phyloP scores from a whole-genome alignment of 2,329 filamentous ascomycete genomes.

The Pseudogymnoascus sp. region DNA sequence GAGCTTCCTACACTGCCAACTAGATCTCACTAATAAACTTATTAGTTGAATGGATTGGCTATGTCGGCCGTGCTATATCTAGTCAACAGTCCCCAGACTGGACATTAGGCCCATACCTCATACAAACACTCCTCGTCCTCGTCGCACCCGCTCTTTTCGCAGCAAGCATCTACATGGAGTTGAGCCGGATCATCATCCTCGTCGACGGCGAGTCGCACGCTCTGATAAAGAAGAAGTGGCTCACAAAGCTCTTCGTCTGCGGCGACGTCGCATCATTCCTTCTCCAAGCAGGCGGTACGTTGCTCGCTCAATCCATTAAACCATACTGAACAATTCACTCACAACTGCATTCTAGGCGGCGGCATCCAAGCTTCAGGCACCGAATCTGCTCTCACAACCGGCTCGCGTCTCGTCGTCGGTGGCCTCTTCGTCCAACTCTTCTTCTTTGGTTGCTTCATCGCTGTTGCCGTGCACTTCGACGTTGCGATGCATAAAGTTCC shows the following conservation, averaged over 20 bases:
- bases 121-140: slow-evolving; percentile 31
- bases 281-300: slow-evolving; percentile 32
- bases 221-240: slow-evolving; percentile 33
- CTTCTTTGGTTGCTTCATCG: slow-evolving; percentile 43
- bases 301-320: background rate
- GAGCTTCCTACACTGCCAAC: background rate
- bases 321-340: background rate
- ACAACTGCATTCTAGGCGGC: slow-evolving; percentile 11
- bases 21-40: background rate
- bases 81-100: slow-evolving; percentile 19
- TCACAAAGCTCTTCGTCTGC: slow-evolving; percentile 40
- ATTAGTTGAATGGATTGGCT: slow-evolving; percentile 34
- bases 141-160: slow-evolving; percentile 34
- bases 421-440: slow-evolving; percentile 43
- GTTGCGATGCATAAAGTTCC: slow-evolving; percentile 28
- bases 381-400: slow-evolving; percentile 21
- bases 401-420: slow-evolving; percentile 37
- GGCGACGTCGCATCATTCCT: slow-evolving; percentile 40
- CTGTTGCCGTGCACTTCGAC: slow-evolving; percentile 38
- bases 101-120: slow-evolving; percentile 26
- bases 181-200: slow-evolving; percentile 31
- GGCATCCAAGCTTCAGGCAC: slow-evolving; percentile 24
- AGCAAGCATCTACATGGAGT: slow-evolving; percentile 34
- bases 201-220: slow-evolving; percentile 33
- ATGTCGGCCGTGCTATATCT: slow-evolving; percentile 23